Conservation (phyloP, 2,329 filamentous ascomycete genomes). For the Aspergillus persii region DNA sequence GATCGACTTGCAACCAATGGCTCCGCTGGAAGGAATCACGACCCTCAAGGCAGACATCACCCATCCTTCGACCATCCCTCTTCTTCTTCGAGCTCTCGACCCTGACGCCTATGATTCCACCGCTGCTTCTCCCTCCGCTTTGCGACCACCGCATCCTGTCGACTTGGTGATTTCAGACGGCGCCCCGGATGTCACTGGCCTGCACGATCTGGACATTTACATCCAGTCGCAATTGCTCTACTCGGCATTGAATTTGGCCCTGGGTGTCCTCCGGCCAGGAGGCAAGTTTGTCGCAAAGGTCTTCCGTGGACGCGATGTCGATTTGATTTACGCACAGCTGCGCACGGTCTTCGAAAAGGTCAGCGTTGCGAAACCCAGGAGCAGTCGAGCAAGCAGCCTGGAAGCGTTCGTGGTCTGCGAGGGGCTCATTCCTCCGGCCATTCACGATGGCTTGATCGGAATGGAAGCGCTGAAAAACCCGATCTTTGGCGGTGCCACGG, state of each 20-base stretch:
- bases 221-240: conserved; percentile 95
- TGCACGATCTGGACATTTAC: conserved; percentile 98
- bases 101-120: conserved; percentile 57
- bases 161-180: conserved; percentile 95
- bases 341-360: conserved; percentile 87
- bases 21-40: conserved; percentile 85
- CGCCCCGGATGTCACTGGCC: conserved; percentile 90
- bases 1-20: conserved; percentile 95
- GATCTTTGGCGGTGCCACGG: conserved; percentile 39
- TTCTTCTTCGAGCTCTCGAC: conserved; percentile 81
- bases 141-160: conserved; percentile 69
- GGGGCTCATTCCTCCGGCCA: conserved; percentile 71
- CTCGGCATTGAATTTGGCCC: conserved; percentile 85
- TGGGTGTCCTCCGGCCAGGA: conserved; percentile 87
- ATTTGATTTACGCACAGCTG: conserved; percentile 88
- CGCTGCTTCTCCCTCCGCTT: conserved; percentile 37
- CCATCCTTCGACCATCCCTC: conserved; percentile 88
- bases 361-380: conserved; percentile 87
- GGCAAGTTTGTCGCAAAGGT: conserved; percentile 99
- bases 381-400: conserved; percentile 91
- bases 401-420: conserved; percentile 96
- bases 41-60: conserved; percentile 95
- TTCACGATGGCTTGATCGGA: conserved; percentile 50
- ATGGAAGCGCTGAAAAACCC: conserved; percentile 38
- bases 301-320: conserved; percentile 92